phyloP scores from a whole-genome alignment of 1,284 basidiomycete genomes.

The Irpex sp. region DNA sequence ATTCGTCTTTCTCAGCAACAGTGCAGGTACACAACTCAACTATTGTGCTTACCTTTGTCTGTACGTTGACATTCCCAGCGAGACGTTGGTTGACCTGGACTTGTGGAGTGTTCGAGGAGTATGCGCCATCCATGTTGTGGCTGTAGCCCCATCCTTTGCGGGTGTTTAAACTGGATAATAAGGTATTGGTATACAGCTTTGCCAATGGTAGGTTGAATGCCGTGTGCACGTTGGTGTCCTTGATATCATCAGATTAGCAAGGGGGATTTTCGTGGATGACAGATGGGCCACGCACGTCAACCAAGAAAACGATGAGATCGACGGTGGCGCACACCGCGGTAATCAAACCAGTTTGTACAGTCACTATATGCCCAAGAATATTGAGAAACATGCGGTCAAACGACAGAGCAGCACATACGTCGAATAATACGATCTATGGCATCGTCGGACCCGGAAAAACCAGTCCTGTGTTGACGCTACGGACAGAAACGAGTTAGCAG shows the following conservation, averaged over 20 bases:
- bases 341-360: slow-evolving; percentile 5
- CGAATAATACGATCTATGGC: slow-evolving; percentile 6
- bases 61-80: neutral
- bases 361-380: neutral
- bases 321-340: slow-evolving; percentile 2
- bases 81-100: neutral
- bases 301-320: slow-evolving; percentile 4
- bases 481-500: neutral
- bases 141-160: slow-evolving; percentile 24
- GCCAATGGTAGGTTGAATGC: slow-evolving; percentile 37
- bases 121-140: neutral
- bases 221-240: slow-evolving; percentile 22
- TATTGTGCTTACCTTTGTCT: neutral
- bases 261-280: neutral
- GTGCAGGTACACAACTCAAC: neutral
- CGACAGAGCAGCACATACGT: neutral
- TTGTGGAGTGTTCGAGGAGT: neutral
- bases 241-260: neutral
- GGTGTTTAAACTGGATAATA: slow-evolving; percentile 38
- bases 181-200: slow-evolving; percentile 39
- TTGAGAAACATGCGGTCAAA: neutral
- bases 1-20: neutral
- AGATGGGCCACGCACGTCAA: neutral
- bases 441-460: slow-evolving; percentile 3
- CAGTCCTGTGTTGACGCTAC: slow-evolving; percentile 4